Percentiles rank a stretch among this genome's conserved stretches.
phyloP scores from a whole-genome alignment of 768 basidiomycete species.

The Nevesoporus exiguus region DNA sequence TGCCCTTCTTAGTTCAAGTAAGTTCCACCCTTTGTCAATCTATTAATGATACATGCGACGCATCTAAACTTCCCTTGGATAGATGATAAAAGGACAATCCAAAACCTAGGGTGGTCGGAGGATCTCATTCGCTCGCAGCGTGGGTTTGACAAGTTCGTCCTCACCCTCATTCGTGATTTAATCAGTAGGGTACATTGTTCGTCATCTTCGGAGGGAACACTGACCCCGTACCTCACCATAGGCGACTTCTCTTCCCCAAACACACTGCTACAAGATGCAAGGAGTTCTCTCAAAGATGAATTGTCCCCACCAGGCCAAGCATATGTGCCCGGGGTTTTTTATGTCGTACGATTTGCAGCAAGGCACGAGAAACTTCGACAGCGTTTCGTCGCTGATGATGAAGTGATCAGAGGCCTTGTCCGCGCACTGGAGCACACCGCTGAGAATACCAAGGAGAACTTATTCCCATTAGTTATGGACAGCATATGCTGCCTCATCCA shows the following conservation, averaged over 20 bases:
- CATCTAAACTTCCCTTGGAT: too few relatives aligned
- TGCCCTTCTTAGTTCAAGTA: too few relatives aligned
- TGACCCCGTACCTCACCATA: neutral
- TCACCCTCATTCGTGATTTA: neutral
- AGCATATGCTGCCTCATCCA: neutral
- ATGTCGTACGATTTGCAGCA: neutral
- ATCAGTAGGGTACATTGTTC: neutral
- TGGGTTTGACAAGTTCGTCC: neutral
- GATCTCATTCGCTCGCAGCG: neutral
- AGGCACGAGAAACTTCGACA: neutral
- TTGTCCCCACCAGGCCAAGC: neutral
- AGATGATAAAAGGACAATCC: too few relatives aligned
- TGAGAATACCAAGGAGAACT: neutral
- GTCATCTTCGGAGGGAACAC: neutral
- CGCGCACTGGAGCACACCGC: neutral
- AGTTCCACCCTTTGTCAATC: too few relatives aligned
- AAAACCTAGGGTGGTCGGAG: neutral
- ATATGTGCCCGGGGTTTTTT: neutral
- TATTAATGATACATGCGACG: too few relatives aligned
- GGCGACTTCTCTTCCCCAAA: neutral
- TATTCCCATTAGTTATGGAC: neutral
- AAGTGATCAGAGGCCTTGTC: neutral
- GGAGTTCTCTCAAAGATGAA: neutral
- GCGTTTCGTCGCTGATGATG: neutral
- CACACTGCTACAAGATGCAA: neutral